These are phyloP conservation scores for Candida xiaguanensis DNA, from an alignment of 805 yeast genomes.

Conservation along the genomic window DNA sequence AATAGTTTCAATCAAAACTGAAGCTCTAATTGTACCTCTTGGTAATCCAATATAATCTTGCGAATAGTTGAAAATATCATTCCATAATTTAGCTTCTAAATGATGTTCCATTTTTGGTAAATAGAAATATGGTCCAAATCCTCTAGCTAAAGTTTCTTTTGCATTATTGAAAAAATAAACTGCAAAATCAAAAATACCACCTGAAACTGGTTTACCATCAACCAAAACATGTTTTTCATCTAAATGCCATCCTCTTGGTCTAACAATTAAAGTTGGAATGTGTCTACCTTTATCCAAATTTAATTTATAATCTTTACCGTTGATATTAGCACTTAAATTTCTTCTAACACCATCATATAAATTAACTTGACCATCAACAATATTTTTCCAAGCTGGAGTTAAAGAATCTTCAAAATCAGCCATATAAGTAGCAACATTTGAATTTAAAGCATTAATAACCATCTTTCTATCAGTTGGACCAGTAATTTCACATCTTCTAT, in stretches of 20 bases:
- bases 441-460: constrained; percentile 79
- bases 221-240: constrained; percentile 66
- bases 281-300: constrained; percentile 49
- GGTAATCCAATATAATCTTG: constrained; percentile 67
- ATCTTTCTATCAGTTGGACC: constrained; percentile 84
- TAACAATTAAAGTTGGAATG: constrained; percentile 73
- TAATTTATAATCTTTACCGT: constrained; percentile 43
- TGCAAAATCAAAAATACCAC: constrained; percentile 77
- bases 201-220: constrained; percentile 75
- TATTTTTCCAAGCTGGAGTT: constrained; percentile 79
- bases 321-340: constrained; percentile 42
- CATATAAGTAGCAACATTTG: constrained; percentile 79
- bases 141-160: constrained; percentile 52
- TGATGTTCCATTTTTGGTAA: constrained; percentile 86
- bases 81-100: constrained; percentile 80
- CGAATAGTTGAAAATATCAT: constrained; percentile 70
- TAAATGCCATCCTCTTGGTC: constrained; percentile 91
- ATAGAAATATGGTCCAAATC: constrained; percentile 79
- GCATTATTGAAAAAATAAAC: constrained; percentile 77
- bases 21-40: constrained; percentile 77
- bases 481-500: constrained; percentile 77
- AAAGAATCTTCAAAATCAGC: constrained; percentile 83
- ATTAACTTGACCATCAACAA: constrained; percentile 79
- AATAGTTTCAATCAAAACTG: constrained; percentile 76
- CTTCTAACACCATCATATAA: constrained; percentile 72